Conservation (phyloP, 1,139 yeast species). For the Yamadazyma songkhlaensis region DNA sequence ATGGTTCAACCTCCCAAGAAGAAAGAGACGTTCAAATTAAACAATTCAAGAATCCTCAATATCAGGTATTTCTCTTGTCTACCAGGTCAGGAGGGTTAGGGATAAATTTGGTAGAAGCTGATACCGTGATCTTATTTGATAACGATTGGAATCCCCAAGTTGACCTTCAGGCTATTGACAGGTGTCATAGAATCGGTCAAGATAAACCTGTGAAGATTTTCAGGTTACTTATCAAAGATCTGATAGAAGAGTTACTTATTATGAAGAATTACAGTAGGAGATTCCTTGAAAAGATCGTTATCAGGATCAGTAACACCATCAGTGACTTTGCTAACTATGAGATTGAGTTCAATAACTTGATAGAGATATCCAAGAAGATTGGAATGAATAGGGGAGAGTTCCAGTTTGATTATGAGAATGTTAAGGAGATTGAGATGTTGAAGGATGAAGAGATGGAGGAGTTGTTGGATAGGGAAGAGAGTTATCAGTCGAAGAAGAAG, state of each 20-base stretch:
- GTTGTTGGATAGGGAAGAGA: slow-evolving; percentile 52
- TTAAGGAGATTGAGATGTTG: slow-evolving; percentile 13
- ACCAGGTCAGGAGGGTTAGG: slow-evolving; percentile 97
- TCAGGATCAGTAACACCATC: slow-evolving; percentile 71
- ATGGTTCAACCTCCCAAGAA: slow-evolving; percentile 67
- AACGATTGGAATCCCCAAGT: slow-evolving; percentile 98
- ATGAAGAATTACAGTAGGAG: slow-evolving; percentile 78
- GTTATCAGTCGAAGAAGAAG: slow-evolving; percentile 34
- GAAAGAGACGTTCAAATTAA: slow-evolving; percentile 66
- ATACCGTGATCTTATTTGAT: slow-evolving; percentile 85
- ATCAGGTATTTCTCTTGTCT: slow-evolving; percentile 64
- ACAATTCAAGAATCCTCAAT: slow-evolving; percentile 41
- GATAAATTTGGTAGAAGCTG: slow-evolving; percentile 80
- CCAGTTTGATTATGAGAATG: slow-evolving; percentile 12
- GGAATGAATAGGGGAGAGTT: slow-evolving; percentile 14
- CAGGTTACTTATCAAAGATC: slow-evolving; percentile 70
- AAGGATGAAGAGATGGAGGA: slow-evolving; percentile 46
- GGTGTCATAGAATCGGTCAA: slow-evolving; percentile 94
- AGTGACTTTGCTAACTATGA: slow-evolving; percentile 11
- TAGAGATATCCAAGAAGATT: slow-evolving; percentile 28
- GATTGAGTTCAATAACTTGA: slow-evolving; percentile 25
- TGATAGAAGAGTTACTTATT: slow-evolving; percentile 79
- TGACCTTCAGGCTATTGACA: slow-evolving; percentile 92
- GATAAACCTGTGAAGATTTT: slow-evolving; percentile 75
- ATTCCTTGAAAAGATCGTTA: slow-evolving; percentile 75